Evolutionary conservation across 2,329 filamentous ascomycete genomes (phyloP), one percentile per base, ranked within the genome.

Genomic region (Akanthomyces dipterigenus): DNA sequence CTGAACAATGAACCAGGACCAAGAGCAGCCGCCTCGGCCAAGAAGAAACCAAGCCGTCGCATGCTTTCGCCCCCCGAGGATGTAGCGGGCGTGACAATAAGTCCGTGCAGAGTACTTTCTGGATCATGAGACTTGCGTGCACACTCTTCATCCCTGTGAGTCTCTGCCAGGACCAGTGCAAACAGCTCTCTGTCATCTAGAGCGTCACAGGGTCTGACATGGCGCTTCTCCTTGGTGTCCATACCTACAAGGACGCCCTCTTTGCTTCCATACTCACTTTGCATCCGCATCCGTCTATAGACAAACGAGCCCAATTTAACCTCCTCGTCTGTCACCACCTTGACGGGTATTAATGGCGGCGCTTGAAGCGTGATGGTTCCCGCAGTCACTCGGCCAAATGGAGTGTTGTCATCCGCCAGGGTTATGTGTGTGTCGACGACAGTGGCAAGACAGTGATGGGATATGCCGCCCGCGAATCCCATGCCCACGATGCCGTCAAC

Each of bases 121-220:
- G 53, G 26, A 18, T 43, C 24, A 7, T 48, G 22, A 8, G 20
- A 24, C n/a, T 5, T 40, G 24, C 22, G 5, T 14, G 11, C 3
- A 31, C 38, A 55, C 24, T 14, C 24, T 3, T 46, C 46, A 22
- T 58, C 46, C 8, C 14, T 16, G 18, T 53, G 53, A 28, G 53
- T 62, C 24, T 58, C 28, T 8, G 42, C 46, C 54, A 58, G 22
- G 22, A 62, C 43, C 46, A 58, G 54, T 26, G 60, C 60, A 53
- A 58, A 51, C 5, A 54, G 54, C 24, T 45, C 7, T 20, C 12
- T 43, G 5, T 50, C 31, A 24, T 26, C 45, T 36, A 62, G 28
- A 18, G 6, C 24, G 11, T 58, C 54, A 5, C 28, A 46, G 3
- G 60, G 43, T 14, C 26, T n/a, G 6, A 22, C 7, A 26, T 31